Evolutionary conservation across 2,329 filamentous ascomycete species (phyloP).

Genomic region (Ophiocordyceps sinensis): DNA sequence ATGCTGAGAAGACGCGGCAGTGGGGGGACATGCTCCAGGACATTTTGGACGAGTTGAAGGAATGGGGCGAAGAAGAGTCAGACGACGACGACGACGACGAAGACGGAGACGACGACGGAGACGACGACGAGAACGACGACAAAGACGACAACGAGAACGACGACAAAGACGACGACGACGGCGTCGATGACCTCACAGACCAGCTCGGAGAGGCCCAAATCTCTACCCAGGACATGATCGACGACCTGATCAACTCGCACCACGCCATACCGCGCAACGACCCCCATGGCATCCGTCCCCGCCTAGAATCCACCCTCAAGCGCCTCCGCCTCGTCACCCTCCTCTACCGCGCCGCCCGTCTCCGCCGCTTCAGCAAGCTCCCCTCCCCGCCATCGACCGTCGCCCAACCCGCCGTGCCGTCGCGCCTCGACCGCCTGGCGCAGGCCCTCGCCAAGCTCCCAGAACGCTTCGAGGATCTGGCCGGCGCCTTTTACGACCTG

Average conservation of each 20-base stretch:
- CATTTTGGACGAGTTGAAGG: constrained; percentile 71
- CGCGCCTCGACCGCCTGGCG: constrained; percentile 41
- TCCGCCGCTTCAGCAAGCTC: constrained; percentile 51
- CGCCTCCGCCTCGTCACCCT: constrained; percentile 52
- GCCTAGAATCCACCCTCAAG: constrained; percentile 49
- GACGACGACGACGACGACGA: constrained; percentile 43
- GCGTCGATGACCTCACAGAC: constrained; percentile 4
- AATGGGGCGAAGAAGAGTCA: constrained; percentile 66
- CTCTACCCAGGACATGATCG: constrained; percentile 43
- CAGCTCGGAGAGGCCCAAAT: constrained; percentile 11
- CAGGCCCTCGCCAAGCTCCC: constrained; percentile 44
- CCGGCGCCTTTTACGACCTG: constrained; percentile 57
- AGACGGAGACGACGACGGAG: no score
- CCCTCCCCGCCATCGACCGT: constrained; percentile 25
- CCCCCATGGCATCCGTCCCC: constrained; percentile 46
- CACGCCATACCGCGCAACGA: constrained; percentile 49
- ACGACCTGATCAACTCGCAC: constrained; percentile 51
- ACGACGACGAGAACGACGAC: no score
- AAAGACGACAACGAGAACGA: no score
- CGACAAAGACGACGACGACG: no score
- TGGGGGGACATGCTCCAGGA: constrained; percentile 66
- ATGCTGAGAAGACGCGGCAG: constrained; percentile 58
- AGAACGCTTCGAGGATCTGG: constrained; percentile 55
- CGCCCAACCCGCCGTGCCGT: constrained; percentile 16
- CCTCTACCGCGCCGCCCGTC: constrained; percentile 54